Conservation (phyloP, 2,329 filamentous ascomycete species). For the Acrocalymma vagum region DNA sequence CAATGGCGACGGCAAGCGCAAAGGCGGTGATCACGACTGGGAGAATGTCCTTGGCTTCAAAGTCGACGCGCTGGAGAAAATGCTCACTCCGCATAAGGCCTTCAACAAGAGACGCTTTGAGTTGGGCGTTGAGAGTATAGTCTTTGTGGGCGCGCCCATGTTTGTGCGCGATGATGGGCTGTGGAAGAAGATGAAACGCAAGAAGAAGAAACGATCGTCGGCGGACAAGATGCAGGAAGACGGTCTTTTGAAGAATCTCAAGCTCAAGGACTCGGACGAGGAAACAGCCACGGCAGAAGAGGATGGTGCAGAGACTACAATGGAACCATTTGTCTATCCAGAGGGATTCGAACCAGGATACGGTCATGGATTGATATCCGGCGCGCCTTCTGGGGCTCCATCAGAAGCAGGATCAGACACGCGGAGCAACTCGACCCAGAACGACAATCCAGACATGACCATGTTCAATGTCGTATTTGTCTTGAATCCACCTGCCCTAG, state of each 20-base stretch:
- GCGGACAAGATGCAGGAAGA: slow-evolving; percentile 31
- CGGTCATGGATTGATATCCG: slow-evolving; percentile 46
- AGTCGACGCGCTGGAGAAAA: slow-evolving; percentile 50
- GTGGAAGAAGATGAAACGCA: slow-evolving; percentile 49
- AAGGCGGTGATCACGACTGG: slow-evolving; percentile 47
- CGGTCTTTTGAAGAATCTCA: slow-evolving; percentile 26
- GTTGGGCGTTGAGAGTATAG: slow-evolving; percentile 49
- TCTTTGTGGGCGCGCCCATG: slow-evolving; percentile 52
- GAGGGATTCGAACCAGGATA: slow-evolving; percentile 50
- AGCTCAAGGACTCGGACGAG: slow-evolving; percentile 26
- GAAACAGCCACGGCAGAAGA: slow-evolving; percentile 14
- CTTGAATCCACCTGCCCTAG: slow-evolving; percentile 78
- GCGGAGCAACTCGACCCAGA: slow-evolving; percentile 50
- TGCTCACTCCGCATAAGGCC: slow-evolving; percentile 45
- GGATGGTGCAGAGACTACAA: slow-evolving; percentile 15
- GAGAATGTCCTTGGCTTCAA: slow-evolving; percentile 49
- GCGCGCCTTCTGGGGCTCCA: slow-evolving; percentile 33
- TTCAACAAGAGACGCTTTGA: slow-evolving; percentile 53
- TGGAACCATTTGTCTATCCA: slow-evolving; percentile 41
- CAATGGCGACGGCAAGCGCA: slow-evolving; percentile 17
- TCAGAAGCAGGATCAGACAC: slow-evolving; percentile 50
- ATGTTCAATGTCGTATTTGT: slow-evolving; percentile 99
- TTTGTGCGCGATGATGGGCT: slow-evolving; percentile 50
- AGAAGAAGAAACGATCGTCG: slow-evolving; percentile 35
- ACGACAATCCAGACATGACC: slow-evolving; percentile 76